phyloP scores from a whole-genome alignment of 2,329 filamentous ascomycete genomes.

The Scedosporium apiospermum region DNA sequence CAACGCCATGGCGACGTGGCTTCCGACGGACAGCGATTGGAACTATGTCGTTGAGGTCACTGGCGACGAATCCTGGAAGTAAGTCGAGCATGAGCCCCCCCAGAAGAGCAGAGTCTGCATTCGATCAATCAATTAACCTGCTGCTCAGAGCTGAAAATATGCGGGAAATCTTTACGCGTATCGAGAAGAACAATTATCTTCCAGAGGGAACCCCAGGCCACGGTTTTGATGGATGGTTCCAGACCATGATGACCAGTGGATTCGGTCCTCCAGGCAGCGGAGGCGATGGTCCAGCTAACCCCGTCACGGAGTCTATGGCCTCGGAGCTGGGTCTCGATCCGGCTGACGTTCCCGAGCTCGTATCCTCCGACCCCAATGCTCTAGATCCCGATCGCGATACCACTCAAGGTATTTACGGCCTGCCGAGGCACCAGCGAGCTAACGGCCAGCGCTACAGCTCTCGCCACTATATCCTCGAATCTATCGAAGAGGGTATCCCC shows the following conservation, averaged over 20 bases:
- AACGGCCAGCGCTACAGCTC: conserved; percentile 18
- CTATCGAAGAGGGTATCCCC: conserved; percentile 4
- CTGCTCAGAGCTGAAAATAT: conserved; percentile 21
- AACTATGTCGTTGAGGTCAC: conserved; percentile 27
- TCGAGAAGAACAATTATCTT: conserved; percentile 33
- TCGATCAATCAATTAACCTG: not conserved
- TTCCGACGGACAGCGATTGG: conserved; percentile 31
- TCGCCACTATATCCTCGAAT: conserved; percentile 16
- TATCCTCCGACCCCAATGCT: conserved; percentile 10
- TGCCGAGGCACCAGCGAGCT: conserved; percentile 15
- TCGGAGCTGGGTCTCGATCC: conserved; percentile 18
- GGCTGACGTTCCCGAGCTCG: not conserved
- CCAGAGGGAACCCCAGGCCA: conserved; percentile 26
- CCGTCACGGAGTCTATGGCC: conserved; percentile 13
- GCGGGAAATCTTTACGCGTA: conserved; percentile 27
- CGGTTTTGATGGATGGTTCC: conserved; percentile 30
- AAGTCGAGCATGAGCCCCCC: too few relatives aligned
- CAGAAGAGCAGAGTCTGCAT: too few relatives aligned
- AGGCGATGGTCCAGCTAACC: conserved; percentile 32
- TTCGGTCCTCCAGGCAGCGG: conserved; percentile 24
- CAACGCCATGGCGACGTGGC: conserved; percentile 28
- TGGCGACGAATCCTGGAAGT: conserved; percentile 30
- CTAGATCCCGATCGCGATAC: conserved; percentile 15
- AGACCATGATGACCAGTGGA: conserved; percentile 6
- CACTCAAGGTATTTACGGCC: conserved; percentile 16